Evolutionary conservation across 2,329 filamentous ascomycete species (phyloP), one percentile per base, ranked within the genome.

Genomic region (Penicillium polonicum): DNA sequence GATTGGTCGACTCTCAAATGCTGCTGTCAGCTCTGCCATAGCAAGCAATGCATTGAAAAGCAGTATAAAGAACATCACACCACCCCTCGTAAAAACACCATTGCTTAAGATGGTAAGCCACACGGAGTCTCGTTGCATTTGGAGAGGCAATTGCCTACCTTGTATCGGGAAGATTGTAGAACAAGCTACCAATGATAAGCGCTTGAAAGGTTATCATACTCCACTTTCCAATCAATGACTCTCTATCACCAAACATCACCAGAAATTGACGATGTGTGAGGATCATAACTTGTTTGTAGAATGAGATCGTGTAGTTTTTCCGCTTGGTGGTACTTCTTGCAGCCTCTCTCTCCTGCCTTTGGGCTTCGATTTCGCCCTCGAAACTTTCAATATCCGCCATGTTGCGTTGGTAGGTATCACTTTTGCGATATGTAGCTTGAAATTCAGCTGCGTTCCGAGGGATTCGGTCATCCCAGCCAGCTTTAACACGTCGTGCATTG

Each of bases 11-110:
- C 81, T 82, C 48, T 80, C 74, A 62, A 89, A 90, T 0, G 85
- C 81, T 1, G 84, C 73, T 0, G 85, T 85, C 41, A 86, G 77
- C 65, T 88, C 85, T 5, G 83, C 82, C 46, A 88, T 69, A 4
- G 85, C 84, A 33, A 87, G 76, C 9, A 88, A 74, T 12, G 85
- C 79, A 62, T 88, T 87, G 75, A 87, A 87, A 1, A 88, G 74
- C 1, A 88, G 72, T 56, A 85, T 79, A 65, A 85, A 84, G 70
- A 88, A 88, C 63, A 88, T 76, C 2, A 84, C 81, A 70, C 84
- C 84, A 42, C 85, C 85, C 53, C 84, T 76, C 1, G 83, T 81
- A 58, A 87, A 88, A 1, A 82, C 80, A 12, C 84, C 84, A 8
- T 74, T 72, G 35, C 81, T 78, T 29, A 3, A 39, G 23, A 59